Percentiles rank a stretch among this genome's conserved stretches.
Conservation (phyloP, 768 basidiomycete genomes). For the Epithele typhae region DNA sequence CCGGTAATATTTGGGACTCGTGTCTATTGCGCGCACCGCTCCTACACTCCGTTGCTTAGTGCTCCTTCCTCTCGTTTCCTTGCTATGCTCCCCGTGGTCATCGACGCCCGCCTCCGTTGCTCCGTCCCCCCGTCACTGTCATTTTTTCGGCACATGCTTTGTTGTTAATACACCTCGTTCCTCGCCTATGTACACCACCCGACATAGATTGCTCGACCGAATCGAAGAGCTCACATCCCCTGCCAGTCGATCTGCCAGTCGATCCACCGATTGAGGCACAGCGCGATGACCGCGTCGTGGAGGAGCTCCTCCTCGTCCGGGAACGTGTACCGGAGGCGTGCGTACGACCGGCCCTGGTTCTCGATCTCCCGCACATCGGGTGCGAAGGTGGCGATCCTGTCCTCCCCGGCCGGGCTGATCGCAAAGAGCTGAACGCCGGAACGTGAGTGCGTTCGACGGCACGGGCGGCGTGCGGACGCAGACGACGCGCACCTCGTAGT, state of each 20-base stretch:
- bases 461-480: too few species aligned
- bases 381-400: slow-evolving; percentile 53
- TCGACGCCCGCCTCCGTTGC: not conserved
- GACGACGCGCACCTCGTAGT: slow-evolving; percentile 63
- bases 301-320: slow-evolving; percentile 54
- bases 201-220: too few species aligned
- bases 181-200: not conserved
- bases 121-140: slow-evolving; percentile 3
- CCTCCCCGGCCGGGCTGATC: slow-evolving; percentile 26
- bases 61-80: not conserved
- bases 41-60: too few species aligned
- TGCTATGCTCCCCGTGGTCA: too few species aligned
- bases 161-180: slow-evolving; percentile 10
- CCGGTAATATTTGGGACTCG: slow-evolving; percentile 1
- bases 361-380: slow-evolving; percentile 47
- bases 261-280: slow-evolving; percentile 73
- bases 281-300: slow-evolving; percentile 57
- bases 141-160: not conserved
- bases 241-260: too few species aligned
- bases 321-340: slow-evolving; percentile 60
- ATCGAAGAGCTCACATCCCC: slow-evolving; percentile 32
- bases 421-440: slow-evolving; percentile 18
- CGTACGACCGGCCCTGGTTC: slow-evolving; percentile 59
- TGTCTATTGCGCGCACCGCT: slow-evolving; percentile 8
- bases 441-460: too few species aligned